Evolutionary conservation across 2,329 filamentous ascomycete genomes (phyloP).

Genomic region (Diaporthe longicolla): DNA sequence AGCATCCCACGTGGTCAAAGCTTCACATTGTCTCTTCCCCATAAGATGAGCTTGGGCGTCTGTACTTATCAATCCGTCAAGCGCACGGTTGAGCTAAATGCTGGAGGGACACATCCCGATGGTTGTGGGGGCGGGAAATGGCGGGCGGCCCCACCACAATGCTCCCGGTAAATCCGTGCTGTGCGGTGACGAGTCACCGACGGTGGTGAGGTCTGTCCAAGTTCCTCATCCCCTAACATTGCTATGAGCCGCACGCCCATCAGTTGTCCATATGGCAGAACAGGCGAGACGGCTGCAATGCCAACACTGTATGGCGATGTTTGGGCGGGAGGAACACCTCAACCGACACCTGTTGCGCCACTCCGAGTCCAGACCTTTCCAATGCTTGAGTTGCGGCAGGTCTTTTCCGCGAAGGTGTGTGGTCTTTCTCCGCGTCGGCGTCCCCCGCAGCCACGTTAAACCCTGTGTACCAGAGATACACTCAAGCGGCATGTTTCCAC

Average conservation of each 20-base stretch:
- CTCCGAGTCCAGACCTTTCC: not conserved
- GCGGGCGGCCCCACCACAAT: conserved; percentile 1
- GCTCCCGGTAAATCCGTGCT: not conserved
- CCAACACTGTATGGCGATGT: not conserved
- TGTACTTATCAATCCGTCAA: not conserved
- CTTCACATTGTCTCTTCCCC: too few relatives aligned
- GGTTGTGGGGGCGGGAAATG: not conserved
- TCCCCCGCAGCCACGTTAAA: not conserved
- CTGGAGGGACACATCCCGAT: not conserved
- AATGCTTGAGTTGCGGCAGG: not conserved
- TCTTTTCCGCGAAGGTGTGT: not conserved
- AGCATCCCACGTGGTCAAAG: not conserved
- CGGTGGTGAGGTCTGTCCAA: too few relatives aligned
- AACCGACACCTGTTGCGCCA: not conserved
- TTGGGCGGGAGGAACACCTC: not conserved
- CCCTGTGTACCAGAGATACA: not conserved
- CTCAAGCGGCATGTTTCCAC: not conserved
- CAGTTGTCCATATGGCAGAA: not conserved
- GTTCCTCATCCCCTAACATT: not conserved
- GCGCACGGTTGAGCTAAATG: not conserved
- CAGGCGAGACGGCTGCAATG: not conserved
- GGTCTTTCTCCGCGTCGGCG: not conserved
- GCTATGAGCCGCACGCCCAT: not conserved
- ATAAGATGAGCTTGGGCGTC: too few relatives aligned
- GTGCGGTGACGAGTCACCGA: not conserved